These are phyloP conservation scores for Pedinophyceae sp. DNA, from an alignment of 139 green algal genomes.

Conservation along the genomic window DNA sequence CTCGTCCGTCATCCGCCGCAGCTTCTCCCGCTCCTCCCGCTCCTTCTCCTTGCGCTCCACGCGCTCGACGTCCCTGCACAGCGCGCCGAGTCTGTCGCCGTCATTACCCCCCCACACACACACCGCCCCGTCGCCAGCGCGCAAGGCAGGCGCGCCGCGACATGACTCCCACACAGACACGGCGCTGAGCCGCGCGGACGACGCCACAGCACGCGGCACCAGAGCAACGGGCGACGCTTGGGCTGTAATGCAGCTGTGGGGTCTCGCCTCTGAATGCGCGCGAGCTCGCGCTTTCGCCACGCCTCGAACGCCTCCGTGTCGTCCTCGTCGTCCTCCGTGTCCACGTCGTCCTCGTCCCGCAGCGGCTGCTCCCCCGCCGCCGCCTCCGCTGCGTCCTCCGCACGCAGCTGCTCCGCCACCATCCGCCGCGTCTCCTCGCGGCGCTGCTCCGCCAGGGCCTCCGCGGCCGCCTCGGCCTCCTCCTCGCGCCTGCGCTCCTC, in stretches of 20 bases:
- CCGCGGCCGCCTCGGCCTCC: conserved; percentile 32
- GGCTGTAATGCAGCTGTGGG: neutral
- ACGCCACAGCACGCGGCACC: conserved; percentile 4
- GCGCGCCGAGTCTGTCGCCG: too few species aligned
- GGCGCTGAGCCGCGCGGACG: too few species aligned
- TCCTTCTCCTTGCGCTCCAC: conserved; percentile 25
- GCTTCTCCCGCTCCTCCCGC: conserved; percentile 41
- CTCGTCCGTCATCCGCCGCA: conserved; percentile 73
- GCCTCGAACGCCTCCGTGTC: conserved; percentile 52
- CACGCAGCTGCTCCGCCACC: conserved; percentile 17
- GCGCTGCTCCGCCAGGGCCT: conserved; percentile 22
- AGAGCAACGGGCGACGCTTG: too few species aligned
- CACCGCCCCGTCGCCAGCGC: too few species aligned
- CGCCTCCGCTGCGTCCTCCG: conserved; percentile 9
- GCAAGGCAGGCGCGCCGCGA: too few species aligned
- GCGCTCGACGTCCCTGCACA: too few species aligned
- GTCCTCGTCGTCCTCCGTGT: conserved; percentile 76
- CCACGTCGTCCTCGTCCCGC: conserved; percentile 38
- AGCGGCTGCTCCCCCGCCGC: conserved; percentile 1
- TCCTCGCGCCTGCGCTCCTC: conserved; percentile 6
- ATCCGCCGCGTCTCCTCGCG: conserved; percentile 22
- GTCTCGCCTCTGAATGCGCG: too few species aligned
- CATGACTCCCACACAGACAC: too few species aligned
- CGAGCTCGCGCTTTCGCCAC: conserved; percentile 69
- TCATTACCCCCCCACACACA: too few species aligned